Evolutionary conservation across 345 rosid species (phyloP).

Genomic region (Eucalyptus fibrosa): DNA sequence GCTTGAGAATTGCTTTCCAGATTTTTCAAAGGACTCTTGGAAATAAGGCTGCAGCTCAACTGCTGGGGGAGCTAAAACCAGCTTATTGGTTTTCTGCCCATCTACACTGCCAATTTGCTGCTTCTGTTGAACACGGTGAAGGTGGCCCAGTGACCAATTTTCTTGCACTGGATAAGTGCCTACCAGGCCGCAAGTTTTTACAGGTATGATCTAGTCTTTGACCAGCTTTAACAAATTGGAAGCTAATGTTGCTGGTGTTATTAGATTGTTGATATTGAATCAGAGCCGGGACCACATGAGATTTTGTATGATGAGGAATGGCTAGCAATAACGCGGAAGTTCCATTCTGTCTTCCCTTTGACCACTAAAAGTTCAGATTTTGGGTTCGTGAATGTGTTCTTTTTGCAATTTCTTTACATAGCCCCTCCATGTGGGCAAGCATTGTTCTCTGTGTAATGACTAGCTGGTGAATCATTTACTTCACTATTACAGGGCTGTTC

Average conservation of each 20-base stretch:
- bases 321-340: slow-evolving; percentile 56
- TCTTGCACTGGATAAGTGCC: slow-evolving; percentile 88
- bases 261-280: slow-evolving; percentile 74
- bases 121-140: slow-evolving; percentile 71
- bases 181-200: slow-evolving; percentile 58
- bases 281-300: slow-evolving; percentile 66
- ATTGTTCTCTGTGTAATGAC: neutral
- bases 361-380: slow-evolving; percentile 32
- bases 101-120: slow-evolving; percentile 83
- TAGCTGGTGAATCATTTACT: neutral
- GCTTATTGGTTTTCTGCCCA: slow-evolving; percentile 94
- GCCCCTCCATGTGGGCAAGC: neutral
- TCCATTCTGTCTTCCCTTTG: slow-evolving; percentile 63
- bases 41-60: slow-evolving; percentile 78
- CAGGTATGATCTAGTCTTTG: slow-evolving; percentile 27
- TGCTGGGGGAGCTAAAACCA: slow-evolving; percentile 71
- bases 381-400: slow-evolving; percentile 20
- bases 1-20: slow-evolving; percentile 14
- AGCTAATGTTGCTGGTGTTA: neutral
- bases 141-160: slow-evolving; percentile 70
- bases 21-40: slow-evolving; percentile 59
- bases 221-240: neutral
- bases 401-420: neutral
- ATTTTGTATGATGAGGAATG: slow-evolving; percentile 86
- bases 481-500: slow-evolving; percentile 19